Conservation (phyloP, 2,329 filamentous ascomycete genomes). For the Ceratocystis colombiana region DNA sequence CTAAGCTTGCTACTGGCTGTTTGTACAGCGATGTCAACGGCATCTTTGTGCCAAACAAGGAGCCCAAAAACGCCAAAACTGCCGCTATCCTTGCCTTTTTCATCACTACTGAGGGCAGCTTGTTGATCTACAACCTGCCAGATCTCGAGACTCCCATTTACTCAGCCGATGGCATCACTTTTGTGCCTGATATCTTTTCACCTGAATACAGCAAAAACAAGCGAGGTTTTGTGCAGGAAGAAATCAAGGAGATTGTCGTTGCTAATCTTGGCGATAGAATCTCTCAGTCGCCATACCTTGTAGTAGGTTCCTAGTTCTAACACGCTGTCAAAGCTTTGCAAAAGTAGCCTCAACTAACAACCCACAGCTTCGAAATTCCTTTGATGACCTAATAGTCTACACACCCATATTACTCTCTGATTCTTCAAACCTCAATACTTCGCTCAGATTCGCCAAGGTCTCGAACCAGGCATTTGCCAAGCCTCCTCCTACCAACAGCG, state of each 20-base stretch:
- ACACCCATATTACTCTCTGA: slow-evolving; percentile 54
- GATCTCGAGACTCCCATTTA: slow-evolving; percentile 63
- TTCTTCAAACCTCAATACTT: slow-evolving; percentile 41
- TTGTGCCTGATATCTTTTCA: slow-evolving; percentile 66
- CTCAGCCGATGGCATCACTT: slow-evolving; percentile 63
- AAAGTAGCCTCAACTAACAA: slow-evolving; percentile 35
- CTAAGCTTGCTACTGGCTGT: slow-evolving; percentile 73
- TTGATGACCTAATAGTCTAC: slow-evolving; percentile 79
- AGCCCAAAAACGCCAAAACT: slow-evolving; percentile 33
- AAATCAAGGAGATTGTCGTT: slow-evolving; percentile 67
- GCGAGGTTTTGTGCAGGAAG: slow-evolving; percentile 61
- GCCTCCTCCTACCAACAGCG: slow-evolving; percentile 40
- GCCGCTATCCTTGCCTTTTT: slow-evolving; percentile 61
- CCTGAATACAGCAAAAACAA: slow-evolving; percentile 57
- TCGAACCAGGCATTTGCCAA: slow-evolving; percentile 46
- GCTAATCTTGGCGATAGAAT: slow-evolving; percentile 73
- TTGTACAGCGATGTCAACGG: slow-evolving; percentile 61
- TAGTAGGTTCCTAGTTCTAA: slow-evolving; percentile 46
- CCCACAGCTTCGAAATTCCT: slow-evolving; percentile 53
- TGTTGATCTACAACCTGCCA: slow-evolving; percentile 69
- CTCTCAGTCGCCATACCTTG: slow-evolving; percentile 63
- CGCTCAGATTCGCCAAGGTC: slow-evolving; percentile 66
- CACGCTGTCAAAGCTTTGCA: neutral
- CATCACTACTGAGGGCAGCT: slow-evolving; percentile 60
- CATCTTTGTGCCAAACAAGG: slow-evolving; percentile 43